Base-by-base conservation (phyloP, 805 yeast genomes). In the Cyberlindnera euphorbiiphila region DNA sequence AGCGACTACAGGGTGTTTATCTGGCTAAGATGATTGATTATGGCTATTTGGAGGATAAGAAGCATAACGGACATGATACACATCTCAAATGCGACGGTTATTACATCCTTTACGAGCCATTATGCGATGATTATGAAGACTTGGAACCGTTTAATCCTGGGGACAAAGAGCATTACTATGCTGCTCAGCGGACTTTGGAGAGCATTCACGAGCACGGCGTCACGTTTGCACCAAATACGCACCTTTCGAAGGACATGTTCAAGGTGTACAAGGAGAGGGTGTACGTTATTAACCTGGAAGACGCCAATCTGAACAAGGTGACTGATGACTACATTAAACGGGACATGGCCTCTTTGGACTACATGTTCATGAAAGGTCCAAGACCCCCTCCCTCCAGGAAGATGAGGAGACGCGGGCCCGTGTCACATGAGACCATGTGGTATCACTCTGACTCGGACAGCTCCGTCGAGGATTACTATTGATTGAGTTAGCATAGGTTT, bases 41-140 rank as follows among this genome's bases (percentile, higher is more conserved):
- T 26, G 62, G 60, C 0, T 52, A 49, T 26, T 14, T 55, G 17
- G 56, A 55, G 35, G 61, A 57, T 25, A 42, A 41, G 18, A 39
- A 47, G 11, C 34, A 45, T 34, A 52, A 54, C 24, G 38, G 23
- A 9, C 5, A 37, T 7, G 36, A 31, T 7, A 28, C 48, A 8
- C 59, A 55, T 32, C 51, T 49, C 37, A 52, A 46, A 19, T 32
- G 50, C 9, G 59, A 55, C 38, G 59, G 59, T 1, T 53, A 50
- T 33, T 55, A 46, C 36, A 39, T 55, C 10, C 22, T 53, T 2
- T 55, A 47, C 29, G 53, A 50, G 25, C 56, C 56, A 9, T 45
- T 52, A 14, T 41, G 47, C 6, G 14, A 31, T 3, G 29, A 39
- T 8, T 25, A 42, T 10, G 45, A 49, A 10, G 50, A 50, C 8